Base-by-base conservation (phyloP, 768 basidiomycete genomes). In the Boletus rufocinnamomeus region DNA sequence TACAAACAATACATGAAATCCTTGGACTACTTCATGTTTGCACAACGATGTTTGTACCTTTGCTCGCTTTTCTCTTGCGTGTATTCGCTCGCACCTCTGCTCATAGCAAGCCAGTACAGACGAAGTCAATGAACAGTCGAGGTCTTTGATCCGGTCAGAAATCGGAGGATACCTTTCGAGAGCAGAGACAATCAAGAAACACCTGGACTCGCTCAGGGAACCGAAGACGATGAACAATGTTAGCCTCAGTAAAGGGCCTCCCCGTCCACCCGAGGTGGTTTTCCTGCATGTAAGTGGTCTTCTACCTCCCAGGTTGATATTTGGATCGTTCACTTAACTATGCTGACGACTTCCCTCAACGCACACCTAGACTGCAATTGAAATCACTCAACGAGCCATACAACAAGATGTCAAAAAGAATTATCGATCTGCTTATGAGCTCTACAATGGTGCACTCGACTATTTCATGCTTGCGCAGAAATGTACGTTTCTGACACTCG, bases 391-490 rank as follows among this genome's bases (percentile, higher is more conserved):
- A 74, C 83, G 82, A 66, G 94, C 94, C 46, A 91, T 95, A 66
- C 91, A 93, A 56, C 88, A 91, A 64, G 96, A 98, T 75, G 80
- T 81, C 60, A 92, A 92, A 74, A 86, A 88, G 75, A 92, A 95
- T 74, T 95, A 95, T 77, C 80, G 82, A 16, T 92, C 94, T 69
- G 95, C 94, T 17, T 95, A 91, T 82, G 93, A 89, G 76, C 83
- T 86, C 60, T 95, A 96, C 75, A 87, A 89, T 76, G 95, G 96
- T 78, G 83, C 92, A 4, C 80, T 98, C 55, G 96, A 98, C 71
- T 98, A 95, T 75, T 98, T 98, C 76, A 92, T 97, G 88, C 89
- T 97, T 67, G 93, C 95, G 7, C 79, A 93, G 68, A 94, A 93
- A 74, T 93, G 93, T 94, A 61, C 17, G 68, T 60, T 46, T 34